phyloP scores from a whole-genome alignment of 176 grass and related monocot species.

The Triticum monococcum region DNA sequence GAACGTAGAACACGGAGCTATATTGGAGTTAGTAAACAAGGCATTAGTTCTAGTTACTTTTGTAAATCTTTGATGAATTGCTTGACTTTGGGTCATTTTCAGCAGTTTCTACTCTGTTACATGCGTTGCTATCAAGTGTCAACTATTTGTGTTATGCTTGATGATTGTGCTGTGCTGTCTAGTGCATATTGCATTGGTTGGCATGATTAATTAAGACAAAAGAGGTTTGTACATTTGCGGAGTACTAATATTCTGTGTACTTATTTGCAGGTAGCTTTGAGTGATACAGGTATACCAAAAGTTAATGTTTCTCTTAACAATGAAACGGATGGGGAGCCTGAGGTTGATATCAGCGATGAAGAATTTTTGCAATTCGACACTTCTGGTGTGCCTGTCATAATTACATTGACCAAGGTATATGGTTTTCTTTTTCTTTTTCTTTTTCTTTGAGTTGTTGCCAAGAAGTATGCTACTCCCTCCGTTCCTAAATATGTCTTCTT shows the following conservation, averaged over 20 bases:
- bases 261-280: slow-evolving; percentile 72
- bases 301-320: slow-evolving; percentile 66
- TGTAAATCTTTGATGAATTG: background rate
- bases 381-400: slow-evolving; percentile 74
- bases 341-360: slow-evolving; percentile 80
- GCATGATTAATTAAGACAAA: background rate
- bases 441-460: background rate
- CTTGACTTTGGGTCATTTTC: background rate
- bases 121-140: background rate
- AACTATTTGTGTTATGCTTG: slow-evolving; percentile 15
- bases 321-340: slow-evolving; percentile 68
- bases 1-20: background rate
- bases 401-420: slow-evolving; percentile 87
- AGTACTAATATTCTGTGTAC: slow-evolving; percentile 4
- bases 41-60: background rate
- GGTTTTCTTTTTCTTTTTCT: background rate
- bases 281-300: slow-evolving; percentile 93
- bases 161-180: background rate
- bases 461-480: background rate
- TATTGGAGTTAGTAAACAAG: background rate
- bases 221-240: background rate
- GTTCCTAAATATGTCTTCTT: too few species aligned
- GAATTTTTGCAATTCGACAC: slow-evolving; percentile 97
- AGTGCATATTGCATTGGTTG: slow-evolving; percentile 3
- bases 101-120: background rate